Conservation (phyloP, 2,329 filamentous ascomycete genomes). For the Xylaria sp. region DNA sequence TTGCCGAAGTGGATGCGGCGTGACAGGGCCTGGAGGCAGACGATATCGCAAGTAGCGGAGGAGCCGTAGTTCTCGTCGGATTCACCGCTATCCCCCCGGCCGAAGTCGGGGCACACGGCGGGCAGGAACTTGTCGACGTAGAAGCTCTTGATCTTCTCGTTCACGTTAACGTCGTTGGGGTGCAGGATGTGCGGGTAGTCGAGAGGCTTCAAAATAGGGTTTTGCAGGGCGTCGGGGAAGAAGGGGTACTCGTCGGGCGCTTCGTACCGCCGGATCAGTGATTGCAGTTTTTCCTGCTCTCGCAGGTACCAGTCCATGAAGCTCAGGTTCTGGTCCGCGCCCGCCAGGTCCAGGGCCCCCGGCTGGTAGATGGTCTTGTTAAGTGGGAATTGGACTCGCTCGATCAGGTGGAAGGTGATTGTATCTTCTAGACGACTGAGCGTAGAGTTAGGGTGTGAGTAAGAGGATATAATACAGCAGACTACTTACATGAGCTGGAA, state of each 20-base stretch:
- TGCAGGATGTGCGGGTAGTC: slow-evolving; percentile 90
- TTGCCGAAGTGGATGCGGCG: slow-evolving; percentile 97
- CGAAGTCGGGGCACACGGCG: slow-evolving; percentile 79
- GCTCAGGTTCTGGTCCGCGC: slow-evolving; percentile 61
- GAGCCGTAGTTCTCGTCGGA: slow-evolving; percentile 95
- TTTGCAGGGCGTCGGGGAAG: slow-evolving; percentile 83
- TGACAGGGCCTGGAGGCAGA: slow-evolving; percentile 87
- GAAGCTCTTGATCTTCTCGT: slow-evolving; percentile 83
- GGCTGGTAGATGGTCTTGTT: slow-evolving; percentile 88
- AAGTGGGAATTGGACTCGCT: slow-evolving; percentile 95
- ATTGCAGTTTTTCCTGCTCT: slow-evolving; percentile 91
- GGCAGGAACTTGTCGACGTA: slow-evolving; percentile 89
- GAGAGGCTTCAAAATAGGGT: slow-evolving; percentile 86
- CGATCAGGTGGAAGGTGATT: slow-evolving; percentile 96
- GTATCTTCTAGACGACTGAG: slow-evolving; percentile 92
- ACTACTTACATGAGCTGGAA: slow-evolving; percentile 85
- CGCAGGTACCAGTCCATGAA: slow-evolving; percentile 94
- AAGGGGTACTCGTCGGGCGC: slow-evolving; percentile 98
- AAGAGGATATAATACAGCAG: background rate
- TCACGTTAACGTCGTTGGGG: slow-evolving; percentile 89
- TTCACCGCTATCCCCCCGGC: slow-evolving; percentile 82
- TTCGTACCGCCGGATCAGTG: slow-evolving; percentile 91
- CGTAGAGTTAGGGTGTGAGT: slow-evolving; percentile 1
- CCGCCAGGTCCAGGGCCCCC: slow-evolving; percentile 80
- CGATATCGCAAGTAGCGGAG: slow-evolving; percentile 89